These are phyloP conservation scores for Amesomyces nigricolor DNA, from an alignment of 2,329 filamentous ascomycete genomes.

Conservation along the genomic window DNA sequence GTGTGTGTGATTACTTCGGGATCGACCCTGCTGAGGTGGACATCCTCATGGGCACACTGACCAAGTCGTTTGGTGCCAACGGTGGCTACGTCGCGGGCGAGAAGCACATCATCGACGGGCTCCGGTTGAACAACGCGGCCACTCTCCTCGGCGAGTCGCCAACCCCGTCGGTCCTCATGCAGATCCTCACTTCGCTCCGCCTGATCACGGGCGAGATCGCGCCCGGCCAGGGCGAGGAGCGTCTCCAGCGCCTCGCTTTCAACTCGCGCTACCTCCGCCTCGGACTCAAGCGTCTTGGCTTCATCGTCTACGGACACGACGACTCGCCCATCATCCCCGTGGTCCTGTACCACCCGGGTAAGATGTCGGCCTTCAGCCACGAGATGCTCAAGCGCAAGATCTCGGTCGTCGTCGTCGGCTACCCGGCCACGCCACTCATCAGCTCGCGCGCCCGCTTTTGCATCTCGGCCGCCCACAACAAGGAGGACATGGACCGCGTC, in stretches of 20 bases:
- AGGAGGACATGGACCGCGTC: constrained; percentile 91
- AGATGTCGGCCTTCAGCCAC: constrained; percentile 96
- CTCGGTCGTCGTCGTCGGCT: constrained; percentile 93
- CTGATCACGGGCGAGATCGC: constrained; percentile 84
- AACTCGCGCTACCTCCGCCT: constrained; percentile 98
- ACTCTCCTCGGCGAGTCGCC: constrained; percentile 85
- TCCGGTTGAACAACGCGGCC: constrained; percentile 78
- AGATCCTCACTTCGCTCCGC: constrained; percentile 80
- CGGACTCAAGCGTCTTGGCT: constrained; percentile 91
- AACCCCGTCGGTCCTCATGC: constrained; percentile 78
- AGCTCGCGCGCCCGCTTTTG: constrained; percentile 94
- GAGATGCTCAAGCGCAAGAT: constrained; percentile 99
- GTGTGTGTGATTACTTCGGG: constrained; percentile 96
- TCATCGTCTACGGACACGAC: constrained; percentile 95
- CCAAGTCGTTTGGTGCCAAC: constrained; percentile 97
- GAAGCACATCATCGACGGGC: constrained; percentile 86
- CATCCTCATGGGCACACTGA: constrained; percentile 95
- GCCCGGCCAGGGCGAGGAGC: constrained; percentile 91
- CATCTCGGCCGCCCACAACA: constrained; percentile 92
- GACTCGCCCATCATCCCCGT: constrained; percentile 96
- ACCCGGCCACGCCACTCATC: constrained; percentile 91
- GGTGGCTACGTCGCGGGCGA: constrained; percentile 91
- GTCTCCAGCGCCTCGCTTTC: constrained; percentile 91
- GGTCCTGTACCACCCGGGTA: constrained; percentile 94
- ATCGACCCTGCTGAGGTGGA: constrained; percentile 84